Evolutionary conservation across 1,284 basidiomycete genomes (phyloP), one percentile per base, ranked within the genome.

Genomic region (Rugiboletus extremiorientalis): DNA sequence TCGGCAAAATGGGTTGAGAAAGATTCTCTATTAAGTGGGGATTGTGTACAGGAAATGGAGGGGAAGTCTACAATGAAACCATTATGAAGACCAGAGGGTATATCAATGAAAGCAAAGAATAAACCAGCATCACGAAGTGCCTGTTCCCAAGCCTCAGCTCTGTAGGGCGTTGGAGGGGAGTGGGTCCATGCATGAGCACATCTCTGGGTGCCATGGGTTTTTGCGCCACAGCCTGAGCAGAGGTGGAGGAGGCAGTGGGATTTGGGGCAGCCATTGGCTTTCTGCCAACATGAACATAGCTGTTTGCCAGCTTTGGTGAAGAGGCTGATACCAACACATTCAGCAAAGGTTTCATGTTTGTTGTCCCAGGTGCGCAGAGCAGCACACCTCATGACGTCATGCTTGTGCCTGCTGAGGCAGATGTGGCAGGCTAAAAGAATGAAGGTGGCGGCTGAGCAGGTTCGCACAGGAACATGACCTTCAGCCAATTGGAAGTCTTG

Each of bases 201-300:
- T 2, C n/a, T 22, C 22, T 68, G 64, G 52, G 66, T 68, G 22
- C 71, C 64, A 31, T 74, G 71, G 18, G 30, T 34, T 2, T 34
- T n/a, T 1, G 56, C 33, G 0, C 63, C 61, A 34, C 70, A 74
- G 0, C 71, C 65, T 0, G 67, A 69, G 54, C 71, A 74, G 16
- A 64, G 20, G 49, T 69, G 65, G 16, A 40, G 22, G 5, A 20
- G 4, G 3, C 23, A 6, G 30, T 63, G 54, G 0, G 16, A 16
- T 1, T 49, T 34, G 0, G 15, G 4, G 18, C 56, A 64, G 0
- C 56, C 36, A 1, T 22, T 12, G 0, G 50, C 8, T 16, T 25
- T 50, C 37, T 64, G 63, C 61, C 56, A 64, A 3, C 28, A 47
- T 7, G 30, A 30, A 9, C 59, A 64, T 3, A 62, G 54, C 4